These are phyloP conservation scores for Nitzschia sp. DNA, from an alignment of 108 stramenopile genomes.

Conservation along the genomic window DNA sequence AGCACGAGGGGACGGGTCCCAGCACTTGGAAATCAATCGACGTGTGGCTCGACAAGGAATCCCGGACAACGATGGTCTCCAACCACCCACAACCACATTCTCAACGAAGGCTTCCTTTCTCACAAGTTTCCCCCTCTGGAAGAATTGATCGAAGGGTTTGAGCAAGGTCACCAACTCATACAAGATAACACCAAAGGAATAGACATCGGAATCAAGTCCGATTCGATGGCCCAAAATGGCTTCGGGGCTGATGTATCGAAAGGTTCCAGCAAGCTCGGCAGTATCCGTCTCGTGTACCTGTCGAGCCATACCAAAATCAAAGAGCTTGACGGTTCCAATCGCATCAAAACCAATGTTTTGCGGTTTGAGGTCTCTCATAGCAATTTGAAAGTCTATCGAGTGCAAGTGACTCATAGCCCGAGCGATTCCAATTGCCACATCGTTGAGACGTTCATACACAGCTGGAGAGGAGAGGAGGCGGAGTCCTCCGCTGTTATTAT, in stretches of 20 bases:
- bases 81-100: slow-evolving; percentile 7
- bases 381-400: background rate
- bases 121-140: slow-evolving; percentile 7
- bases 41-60: slow-evolving; percentile 22
- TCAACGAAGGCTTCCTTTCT: slow-evolving; percentile 17
- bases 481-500: background rate
- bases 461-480: background rate
- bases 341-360: slow-evolving; percentile 51
- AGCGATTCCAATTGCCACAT: slow-evolving; percentile 14
- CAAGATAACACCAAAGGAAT: slow-evolving; percentile 57
- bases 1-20: slow-evolving; percentile 1
- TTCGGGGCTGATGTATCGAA: slow-evolving; percentile 49
- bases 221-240: slow-evolving; percentile 25
- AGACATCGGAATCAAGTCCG: slow-evolving; percentile 48
- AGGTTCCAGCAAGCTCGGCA: slow-evolving; percentile 37
- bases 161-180: slow-evolving; percentile 53
- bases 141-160: slow-evolving; percentile 39
- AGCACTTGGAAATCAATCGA: slow-evolving; percentile 17
- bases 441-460: slow-evolving; percentile 2
- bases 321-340: slow-evolving; percentile 41
- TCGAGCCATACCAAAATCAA: slow-evolving; percentile 68
- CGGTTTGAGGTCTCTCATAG: slow-evolving; percentile 26
- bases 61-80: slow-evolving; percentile 8
- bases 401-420: slow-evolving; percentile 17
- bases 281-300: slow-evolving; percentile 15